Base-by-base conservation (phyloP, 768 basidiomycete species). In the Hortiboletus campestris region DNA sequence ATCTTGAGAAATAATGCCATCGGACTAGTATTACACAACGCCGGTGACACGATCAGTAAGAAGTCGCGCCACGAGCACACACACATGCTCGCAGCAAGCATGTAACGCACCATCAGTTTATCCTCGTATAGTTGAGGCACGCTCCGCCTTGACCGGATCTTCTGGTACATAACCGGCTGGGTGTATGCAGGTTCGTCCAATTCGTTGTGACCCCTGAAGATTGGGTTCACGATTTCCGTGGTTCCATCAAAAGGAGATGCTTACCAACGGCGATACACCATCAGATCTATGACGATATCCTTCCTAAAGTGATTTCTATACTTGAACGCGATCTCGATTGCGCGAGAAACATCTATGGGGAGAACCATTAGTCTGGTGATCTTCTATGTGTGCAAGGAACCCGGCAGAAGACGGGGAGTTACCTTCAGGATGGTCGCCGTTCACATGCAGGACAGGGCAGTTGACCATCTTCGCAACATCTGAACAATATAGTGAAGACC, bases 401-500 rank as follows among this genome's bases (percentile, higher is more conserved):
- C 35, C 34, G 14, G 12, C 19, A 14, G 6, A 42, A 55, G 20
- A 39, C 1, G 1, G 9, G 34, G 20, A 29, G 25, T 48, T 43
- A 75, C 90, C 91, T 80, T 96, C 92, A 0, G 92, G 91, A 67
- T 88, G 76, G 68, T 97, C 94, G 6, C 94, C 94, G 59, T 95
- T 97, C 56, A 94, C 91, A 58, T 96, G 94, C 19, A 96, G 68
- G 5, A 95, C 83, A 1, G 94, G 94, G 0, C 90, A 85, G 55
- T 91, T 88, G 62, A 94, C 86, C 88, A 91, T 91, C 73, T 95
- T 95, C 6, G 88, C 91, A 36, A 91, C 75, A 66, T 93, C 91
- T 1, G 91, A 91, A 65, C 90, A 94, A 65, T 97, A 97, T 34
- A 90, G 66, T 0, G 89, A 92, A 1, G 93, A 94, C 8, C 94